Evolutionary conservation across 139 green algal species (phyloP), one percentile per base, ranked within the genome.

Genomic region (Gonium pectorale): DNA sequence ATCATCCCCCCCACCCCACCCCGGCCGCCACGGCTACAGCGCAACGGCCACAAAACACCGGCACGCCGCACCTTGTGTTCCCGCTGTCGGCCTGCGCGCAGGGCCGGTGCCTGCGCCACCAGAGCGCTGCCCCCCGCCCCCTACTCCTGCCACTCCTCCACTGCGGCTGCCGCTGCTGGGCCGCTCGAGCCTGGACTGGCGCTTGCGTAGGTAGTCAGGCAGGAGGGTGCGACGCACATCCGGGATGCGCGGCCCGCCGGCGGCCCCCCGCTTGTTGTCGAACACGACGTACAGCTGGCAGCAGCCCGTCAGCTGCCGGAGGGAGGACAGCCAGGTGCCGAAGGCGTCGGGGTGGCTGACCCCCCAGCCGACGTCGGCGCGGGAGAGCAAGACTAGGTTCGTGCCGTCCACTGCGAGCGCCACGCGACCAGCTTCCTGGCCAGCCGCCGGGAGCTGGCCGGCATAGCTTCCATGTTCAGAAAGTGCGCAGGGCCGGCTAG

Each of bases 361-460:
- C 5, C 44, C 77, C 43, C 46, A 85, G 22, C 46, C 46, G 2
- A 24, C 37, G 79, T 85, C 64, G 8, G 19, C 64, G 11, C 60
- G 46, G 44, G 8, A 27, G 0, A 68, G 6, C 26, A 85, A 37
- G 8, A 51, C 15, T 0, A 85, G 5, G 44, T 85, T 85, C 7
- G 79, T 85, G 33, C 79, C 79, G 26, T 85, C 79, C 1, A 85
- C 46, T n/a, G n/a, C n/a, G n/a, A n/a, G n/a, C n/a, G n/a, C n/a
- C n/a, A n/a, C n/a, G n/a, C n/a, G n/a, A n/a, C n/a, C n/a, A n/a
- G n/a, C n/a, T n/a, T n/a, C n/a, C n/a, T n/a, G n/a, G n/a, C n/a
- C n/a, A n/a, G n/a, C n/a, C n/a, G n/a, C n/a, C n/a, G n/a, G n/a
- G n/a, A n/a, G n/a, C n/a, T n/a, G n/a, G n/a, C n/a, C n/a, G n/a